Base-by-base conservation (phyloP, 2,329 filamentous ascomycete genomes). In the Drechmeria coniospora region DNA sequence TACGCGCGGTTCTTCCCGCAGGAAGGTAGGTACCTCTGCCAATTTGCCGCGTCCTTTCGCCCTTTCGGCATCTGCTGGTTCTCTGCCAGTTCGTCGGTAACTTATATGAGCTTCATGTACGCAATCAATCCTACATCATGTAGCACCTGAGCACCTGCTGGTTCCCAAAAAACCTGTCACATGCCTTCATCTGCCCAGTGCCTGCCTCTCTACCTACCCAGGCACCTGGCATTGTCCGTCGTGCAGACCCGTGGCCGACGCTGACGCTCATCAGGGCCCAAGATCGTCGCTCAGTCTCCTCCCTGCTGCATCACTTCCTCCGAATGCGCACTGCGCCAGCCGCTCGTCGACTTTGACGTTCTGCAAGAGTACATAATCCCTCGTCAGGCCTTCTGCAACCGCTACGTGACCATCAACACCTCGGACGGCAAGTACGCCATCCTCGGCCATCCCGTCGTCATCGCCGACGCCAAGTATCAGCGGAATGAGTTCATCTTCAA, bases 401-500 rank as follows among this genome's bases (percentile, higher is more conserved):
- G 84, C 37, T 76, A 86, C 34, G 68, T 95, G 35, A 79, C 79
- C 16, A 76, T 92, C 31, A 77, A 77, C 50, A 78, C 81, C 25
- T 69, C 72, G 0, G 67, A 72, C 30, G 63, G 63, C 40, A 70
- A 70, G 38, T 79, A 86, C 52, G 74, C 76, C 32, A 73, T 98
- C 30, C 66, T 98, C 19, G 83, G 86, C 11, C 83, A 84, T 43
- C 90, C 90, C 0, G 78, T 95, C 29, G 87, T 83, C 47, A 82
- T 95, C 46, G 73, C 78, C 28, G 71, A 84, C 37, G 68, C 74
- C 30, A 77, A 78, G 40, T 93, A 95, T 47, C 73, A 79, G 45
- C 77, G 90, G 32, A 93, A 93, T 54, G 82, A 92, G 53, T 95
- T 94, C 61, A 93, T 94, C 47, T 98, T 95, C 69, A 95, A 95